Conservation (phyloP, 2,329 filamentous ascomycete species). For the Reticulascus tulasneorum region DNA sequence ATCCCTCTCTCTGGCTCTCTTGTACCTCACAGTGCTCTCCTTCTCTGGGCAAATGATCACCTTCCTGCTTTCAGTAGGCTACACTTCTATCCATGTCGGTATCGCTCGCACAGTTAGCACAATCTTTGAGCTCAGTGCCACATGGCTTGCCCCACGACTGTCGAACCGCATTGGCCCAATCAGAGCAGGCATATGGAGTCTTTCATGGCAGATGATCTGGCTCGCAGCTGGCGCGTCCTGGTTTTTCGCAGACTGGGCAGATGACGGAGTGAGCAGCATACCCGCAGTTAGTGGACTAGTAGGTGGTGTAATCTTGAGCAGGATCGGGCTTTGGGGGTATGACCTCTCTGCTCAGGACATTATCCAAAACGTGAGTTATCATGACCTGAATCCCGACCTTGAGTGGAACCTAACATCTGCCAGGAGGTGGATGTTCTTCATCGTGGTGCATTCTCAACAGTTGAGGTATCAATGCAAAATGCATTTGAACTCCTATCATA, state of each 20-base stretch:
- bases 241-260: constrained; percentile 28
- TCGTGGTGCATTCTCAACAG: constrained; percentile 5
- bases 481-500: constrained; percentile 4
- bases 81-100: constrained; percentile 48
- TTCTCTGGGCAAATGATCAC: constrained; percentile 63
- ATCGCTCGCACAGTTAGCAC: constrained; percentile 49
- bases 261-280: background rate
- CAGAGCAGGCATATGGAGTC: constrained; percentile 66
- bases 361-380: background rate
- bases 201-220: constrained; percentile 63
- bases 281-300: constrained; percentile 2
- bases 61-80: constrained; percentile 53
- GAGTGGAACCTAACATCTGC: background rate
- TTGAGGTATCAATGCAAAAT: constrained; percentile 4
- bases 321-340: constrained; percentile 6
- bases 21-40: constrained; percentile 59
- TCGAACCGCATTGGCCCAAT: constrained; percentile 54
- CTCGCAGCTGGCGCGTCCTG: constrained; percentile 39
- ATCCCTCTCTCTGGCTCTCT: constrained; percentile 54
- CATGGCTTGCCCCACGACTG: constrained; percentile 54
- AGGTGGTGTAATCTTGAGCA: background rate
- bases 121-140: constrained; percentile 55
- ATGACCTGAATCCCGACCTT: background rate
- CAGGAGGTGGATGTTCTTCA: constrained; percentile 1
- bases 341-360: constrained; percentile 1